Evolutionary conservation across 345 rosid genomes (phyloP).

Genomic region (Mercurialis annua): DNA sequence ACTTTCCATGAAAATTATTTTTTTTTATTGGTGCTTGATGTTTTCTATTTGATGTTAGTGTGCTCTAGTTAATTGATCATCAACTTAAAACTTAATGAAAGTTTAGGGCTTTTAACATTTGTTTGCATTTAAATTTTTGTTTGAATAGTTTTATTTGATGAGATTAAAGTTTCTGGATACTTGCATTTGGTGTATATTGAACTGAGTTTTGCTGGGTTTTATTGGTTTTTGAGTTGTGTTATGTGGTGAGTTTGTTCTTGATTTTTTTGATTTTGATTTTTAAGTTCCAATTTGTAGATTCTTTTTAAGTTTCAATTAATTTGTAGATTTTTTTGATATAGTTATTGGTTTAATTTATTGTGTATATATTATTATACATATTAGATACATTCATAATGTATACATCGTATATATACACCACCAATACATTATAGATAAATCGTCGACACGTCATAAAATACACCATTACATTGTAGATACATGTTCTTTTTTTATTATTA

Average conservation of each 20-base stretch:
- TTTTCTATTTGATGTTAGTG: background rate
- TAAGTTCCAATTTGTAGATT: too few species aligned
- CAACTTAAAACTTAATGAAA: background rate
- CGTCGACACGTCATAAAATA: too few species aligned
- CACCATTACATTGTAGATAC: too few species aligned
- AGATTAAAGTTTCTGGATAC: constrained; percentile 16
- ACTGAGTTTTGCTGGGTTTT: background rate
- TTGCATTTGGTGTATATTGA: background rate
- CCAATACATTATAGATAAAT: too few species aligned
- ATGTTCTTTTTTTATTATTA: too few species aligned
- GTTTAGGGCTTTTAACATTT: too few species aligned
- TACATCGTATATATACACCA: too few species aligned
- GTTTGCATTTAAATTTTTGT: background rate
- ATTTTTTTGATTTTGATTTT: background rate
- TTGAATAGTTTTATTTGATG: background rate
- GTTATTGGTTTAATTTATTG: too few species aligned
- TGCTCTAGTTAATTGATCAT: background rate
- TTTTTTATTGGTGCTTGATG: background rate
- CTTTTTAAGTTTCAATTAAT: too few species aligned
- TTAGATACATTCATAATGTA: too few species aligned
- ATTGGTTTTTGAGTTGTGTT: background rate
- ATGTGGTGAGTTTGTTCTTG: background rate
- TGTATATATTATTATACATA: too few species aligned
- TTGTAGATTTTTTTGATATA: too few species aligned
- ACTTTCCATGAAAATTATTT: background rate